Base-by-base conservation (phyloP, 2,329 filamentous ascomycete species). In the Colletotrichum australisinense region DNA sequence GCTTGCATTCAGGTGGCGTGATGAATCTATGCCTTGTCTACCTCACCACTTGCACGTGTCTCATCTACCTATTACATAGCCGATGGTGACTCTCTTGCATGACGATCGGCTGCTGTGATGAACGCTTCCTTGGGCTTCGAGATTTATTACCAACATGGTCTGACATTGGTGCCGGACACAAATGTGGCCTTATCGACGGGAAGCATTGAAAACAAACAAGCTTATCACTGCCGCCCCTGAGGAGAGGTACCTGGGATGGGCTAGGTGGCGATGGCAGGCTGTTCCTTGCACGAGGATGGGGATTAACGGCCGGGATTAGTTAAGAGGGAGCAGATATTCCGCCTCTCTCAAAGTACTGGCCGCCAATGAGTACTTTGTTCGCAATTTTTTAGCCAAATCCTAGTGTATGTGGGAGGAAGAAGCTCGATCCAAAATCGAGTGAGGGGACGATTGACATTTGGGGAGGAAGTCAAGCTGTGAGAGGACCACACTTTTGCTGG, bases 1-100 rank as follows among this genome's bases (percentile, higher is more conserved):
- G 56, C 32, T 46, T 71, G 56, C 71, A 65, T 58, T 62, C 49
- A 6, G 24, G 49, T 55, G 55, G 60, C 60, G 71, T 71, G 55
- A 53, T 42, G n/a, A 73, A 62, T 63, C 57, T 64, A 38, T 35
- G 62, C 26, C n/a, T 12, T 55, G 9, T 12, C 24, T 35, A 57
- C 30, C 28, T 32, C 22, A n/a, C 24, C 5, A 19, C 38, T 42
- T 19, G 16, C 14, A 55, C 11, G n/a, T 14, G 22, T 55, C 42
- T 22, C 14, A 14, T 7, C 24, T 24, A n/a, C 5, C n/a, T 24
- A 26, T 28, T 0, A 26, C 5, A 22, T n/a, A 24, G 24, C 22
- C 52, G 11, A 55, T 16, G 28, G 55, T 30, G 55, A 30, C 53
- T 28, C 2, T n/a, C 19, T 30, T 30, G 55, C 9, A n/a, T n/a